These are phyloP conservation scores for Astrothelium macrocarpum DNA, from an alignment of 495 filamentous ascomycete genomes.

Conservation along the genomic window DNA sequence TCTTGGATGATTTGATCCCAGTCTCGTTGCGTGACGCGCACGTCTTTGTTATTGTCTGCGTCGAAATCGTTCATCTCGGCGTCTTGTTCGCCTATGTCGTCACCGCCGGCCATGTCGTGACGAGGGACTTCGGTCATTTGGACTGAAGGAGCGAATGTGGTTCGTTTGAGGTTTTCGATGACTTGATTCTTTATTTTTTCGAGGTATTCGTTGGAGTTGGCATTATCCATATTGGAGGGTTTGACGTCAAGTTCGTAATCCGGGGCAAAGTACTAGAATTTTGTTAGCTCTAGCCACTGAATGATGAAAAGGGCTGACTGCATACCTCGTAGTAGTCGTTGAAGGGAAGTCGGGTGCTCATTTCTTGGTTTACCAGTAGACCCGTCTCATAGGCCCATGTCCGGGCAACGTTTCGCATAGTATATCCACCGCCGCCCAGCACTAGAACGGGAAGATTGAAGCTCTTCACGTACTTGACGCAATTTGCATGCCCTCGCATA, in stretches of 20 bases:
- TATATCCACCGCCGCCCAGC: conserved; percentile 92
- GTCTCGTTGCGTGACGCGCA: conserved; percentile 68
- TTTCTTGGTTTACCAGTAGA: conserved; percentile 68
- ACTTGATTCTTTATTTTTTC: conserved; percentile 91
- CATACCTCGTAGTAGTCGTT: conserved; percentile 97
- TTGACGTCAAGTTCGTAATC: conserved; percentile 94
- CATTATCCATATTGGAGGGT: conserved; percentile 97
- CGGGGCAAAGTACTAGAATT: conserved; percentile 79
- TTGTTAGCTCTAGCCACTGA: neutral
- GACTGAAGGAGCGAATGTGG: conserved; percentile 79
- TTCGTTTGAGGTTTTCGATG: conserved; percentile 85
- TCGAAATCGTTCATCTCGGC: conserved; percentile 87
- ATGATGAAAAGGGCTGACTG: neutral
- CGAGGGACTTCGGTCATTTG: conserved; percentile 94
- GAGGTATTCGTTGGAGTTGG: conserved; percentile 87
- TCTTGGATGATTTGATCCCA: conserved; percentile 71
- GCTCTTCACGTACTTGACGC: conserved; percentile 87
- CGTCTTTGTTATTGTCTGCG: conserved; percentile 55
- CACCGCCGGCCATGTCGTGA: conserved; percentile 57
- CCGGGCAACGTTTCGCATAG: conserved; percentile 95
- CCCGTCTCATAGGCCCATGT: conserved; percentile 98
- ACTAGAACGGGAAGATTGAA: conserved; percentile 88
- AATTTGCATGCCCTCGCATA: conserved; percentile 96
- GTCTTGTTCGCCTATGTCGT: conserved; percentile 79
- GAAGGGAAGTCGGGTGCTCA: conserved; percentile 77